phyloP scores from a whole-genome alignment of 129 eudicot species.

The Helianthus annuus region HanXRQr2.0-SUNRISE NC_035433.2:106088497-106088996 shows the following conservation, averaged over 20 bases:
- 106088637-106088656: constrained; percentile 86
- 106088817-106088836: constrained; percentile 45
- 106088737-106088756: constrained; percentile 73
- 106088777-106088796: constrained; percentile 78
- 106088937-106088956: no score
- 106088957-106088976: no score
- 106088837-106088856: constrained; percentile 19
- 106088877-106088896: no score
- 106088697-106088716: constrained; percentile 55
- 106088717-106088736: constrained; percentile 53
- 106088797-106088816: constrained; percentile 66
- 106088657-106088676: constrained; percentile 91
- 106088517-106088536: not conserved
- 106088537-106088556: constrained; percentile 1
- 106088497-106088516: not conserved
- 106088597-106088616: constrained; percentile 90
- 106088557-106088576: constrained; percentile 30
- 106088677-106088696: constrained; percentile 63
- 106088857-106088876: no score
- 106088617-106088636: constrained; percentile 90
- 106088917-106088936: no score
- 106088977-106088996: no score
- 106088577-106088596: constrained; percentile 81
- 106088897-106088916: no score
- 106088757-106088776: constrained; percentile 72